Evolutionary conservation across 2,329 filamentous ascomycete genomes (phyloP).

Genomic region (Verticillium albo-atrum): DNA sequence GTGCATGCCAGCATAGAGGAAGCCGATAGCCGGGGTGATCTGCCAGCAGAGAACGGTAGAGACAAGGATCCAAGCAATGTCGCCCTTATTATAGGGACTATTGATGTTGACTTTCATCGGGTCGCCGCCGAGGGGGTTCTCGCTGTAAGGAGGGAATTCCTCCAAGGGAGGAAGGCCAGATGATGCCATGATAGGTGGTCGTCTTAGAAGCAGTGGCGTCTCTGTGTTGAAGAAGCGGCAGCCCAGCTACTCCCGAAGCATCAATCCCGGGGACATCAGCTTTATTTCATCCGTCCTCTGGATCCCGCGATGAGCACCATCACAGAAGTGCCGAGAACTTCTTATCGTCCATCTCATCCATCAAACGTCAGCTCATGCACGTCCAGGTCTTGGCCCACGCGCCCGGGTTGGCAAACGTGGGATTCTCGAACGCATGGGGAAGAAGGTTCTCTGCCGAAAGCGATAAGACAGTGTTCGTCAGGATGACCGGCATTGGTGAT

Average conservation of each 20-base stretch:
- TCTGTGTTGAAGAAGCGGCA: not conserved
- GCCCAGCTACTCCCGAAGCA: not conserved
- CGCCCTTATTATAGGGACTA: conserved; percentile 19
- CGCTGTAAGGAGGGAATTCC: not conserved
- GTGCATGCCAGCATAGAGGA: conserved; percentile 33
- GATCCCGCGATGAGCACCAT: not conserved
- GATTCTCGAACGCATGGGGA: not conserved
- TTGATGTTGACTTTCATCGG: not conserved
- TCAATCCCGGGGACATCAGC: not conserved
- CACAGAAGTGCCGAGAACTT: not conserved
- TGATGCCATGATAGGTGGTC: not conserved
- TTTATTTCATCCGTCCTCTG: not conserved
- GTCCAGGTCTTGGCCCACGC: not conserved
- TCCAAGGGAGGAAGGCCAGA: not conserved
- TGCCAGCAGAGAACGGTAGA: conserved; percentile 31
- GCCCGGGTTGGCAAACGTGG: not conserved
- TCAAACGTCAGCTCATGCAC: not conserved
- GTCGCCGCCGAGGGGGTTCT: not conserved
- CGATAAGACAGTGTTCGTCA: not conserved
- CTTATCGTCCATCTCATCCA: not conserved
- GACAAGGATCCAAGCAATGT: conserved; percentile 37
- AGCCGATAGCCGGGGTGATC: conserved; percentile 33
- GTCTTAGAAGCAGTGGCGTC: not conserved
- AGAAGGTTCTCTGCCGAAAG: not conserved
- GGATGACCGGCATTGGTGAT: not conserved